Conservation (phyloP, 208 protist species). For the Wallacemonas sp. region DNA sequence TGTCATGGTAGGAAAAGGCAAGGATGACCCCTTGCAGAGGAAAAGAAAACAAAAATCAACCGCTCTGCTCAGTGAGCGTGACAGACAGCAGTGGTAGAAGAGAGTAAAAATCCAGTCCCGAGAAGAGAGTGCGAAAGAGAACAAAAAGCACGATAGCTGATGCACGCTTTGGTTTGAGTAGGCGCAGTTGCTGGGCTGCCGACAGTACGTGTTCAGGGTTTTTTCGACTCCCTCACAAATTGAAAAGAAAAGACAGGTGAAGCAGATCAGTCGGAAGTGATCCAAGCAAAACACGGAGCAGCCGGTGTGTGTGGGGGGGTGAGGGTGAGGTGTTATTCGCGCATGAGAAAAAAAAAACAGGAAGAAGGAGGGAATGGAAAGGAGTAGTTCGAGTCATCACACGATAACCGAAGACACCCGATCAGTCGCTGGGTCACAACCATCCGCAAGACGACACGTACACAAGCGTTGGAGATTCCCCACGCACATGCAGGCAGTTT, state of each 20-base stretch:
- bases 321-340: too few relatives aligned
- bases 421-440: too few relatives aligned
- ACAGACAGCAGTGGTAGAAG: too few relatives aligned
- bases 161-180: too few relatives aligned
- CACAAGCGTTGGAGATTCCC: too few relatives aligned
- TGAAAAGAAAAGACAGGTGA: background rate
- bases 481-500: too few relatives aligned
- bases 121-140: background rate
- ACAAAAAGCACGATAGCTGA: too few relatives aligned
- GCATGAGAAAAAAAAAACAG: constrained; percentile 11
- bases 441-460: too few relatives aligned
- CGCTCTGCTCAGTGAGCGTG: too few relatives aligned
- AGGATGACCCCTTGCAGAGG: background rate
- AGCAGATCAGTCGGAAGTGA: background rate
- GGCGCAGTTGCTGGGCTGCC: too few relatives aligned
- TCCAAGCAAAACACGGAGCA: background rate
- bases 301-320: too few relatives aligned
- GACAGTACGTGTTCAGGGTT: too few relatives aligned
- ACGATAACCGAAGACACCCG: background rate
- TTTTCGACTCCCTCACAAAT: background rate
- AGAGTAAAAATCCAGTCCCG: background rate
- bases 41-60: constrained; percentile 18
- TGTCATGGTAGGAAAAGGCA: background rate
- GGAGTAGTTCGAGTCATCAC: background rate
- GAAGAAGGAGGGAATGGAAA: constrained; percentile 4